Conservation (phyloP, 2,329 filamentous ascomycete species). For the Blastomyces percursus region DNA sequence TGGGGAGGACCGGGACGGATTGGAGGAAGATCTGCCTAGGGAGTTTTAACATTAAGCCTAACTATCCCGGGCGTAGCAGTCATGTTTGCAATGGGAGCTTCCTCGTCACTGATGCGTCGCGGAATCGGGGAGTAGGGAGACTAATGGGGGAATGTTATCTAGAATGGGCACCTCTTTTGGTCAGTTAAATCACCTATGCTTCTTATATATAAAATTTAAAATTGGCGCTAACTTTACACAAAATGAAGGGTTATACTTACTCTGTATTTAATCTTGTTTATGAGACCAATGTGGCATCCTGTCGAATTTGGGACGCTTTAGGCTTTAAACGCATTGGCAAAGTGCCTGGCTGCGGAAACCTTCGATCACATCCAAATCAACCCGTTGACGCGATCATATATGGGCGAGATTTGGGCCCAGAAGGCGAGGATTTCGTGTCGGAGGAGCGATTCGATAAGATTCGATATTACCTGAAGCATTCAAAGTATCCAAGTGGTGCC, state of each 20-base stretch:
- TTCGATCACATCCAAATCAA: constrained; percentile 57
- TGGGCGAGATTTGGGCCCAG: constrained; percentile 51
- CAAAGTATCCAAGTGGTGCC: constrained; percentile 83
- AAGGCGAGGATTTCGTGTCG: constrained; percentile 72
- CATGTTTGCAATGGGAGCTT: constrained; percentile 75
- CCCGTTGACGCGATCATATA: constrained; percentile 68
- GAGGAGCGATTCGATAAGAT: constrained; percentile 99
- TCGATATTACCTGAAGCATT: constrained; percentile 89
- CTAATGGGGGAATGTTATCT: constrained; percentile 68
- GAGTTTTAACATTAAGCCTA: constrained; percentile 89
- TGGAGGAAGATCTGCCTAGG: constrained; percentile 76
- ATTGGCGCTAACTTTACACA: constrained; percentile 16
- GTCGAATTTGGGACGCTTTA: constrained; percentile 81
- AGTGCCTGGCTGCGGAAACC: constrained; percentile 59
- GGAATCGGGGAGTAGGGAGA: constrained; percentile 62
- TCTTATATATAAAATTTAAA: neutral
- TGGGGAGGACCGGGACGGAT: constrained; percentile 49
- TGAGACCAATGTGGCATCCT: constrained; percentile 83
- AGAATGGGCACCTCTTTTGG: constrained; percentile 60
- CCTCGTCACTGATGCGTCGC: constrained; percentile 60
- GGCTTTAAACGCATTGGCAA: constrained; percentile 87
- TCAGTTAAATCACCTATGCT: constrained; percentile 25
- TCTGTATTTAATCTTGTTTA: constrained; percentile 92
- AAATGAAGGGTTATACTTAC: constrained; percentile 63
- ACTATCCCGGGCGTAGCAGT: constrained; percentile 81